Evolutionary conservation across 139 green algal species (phyloP), one percentile per base, ranked within the genome.

Genomic region (Chlamydomonas schloesseri): DNA sequence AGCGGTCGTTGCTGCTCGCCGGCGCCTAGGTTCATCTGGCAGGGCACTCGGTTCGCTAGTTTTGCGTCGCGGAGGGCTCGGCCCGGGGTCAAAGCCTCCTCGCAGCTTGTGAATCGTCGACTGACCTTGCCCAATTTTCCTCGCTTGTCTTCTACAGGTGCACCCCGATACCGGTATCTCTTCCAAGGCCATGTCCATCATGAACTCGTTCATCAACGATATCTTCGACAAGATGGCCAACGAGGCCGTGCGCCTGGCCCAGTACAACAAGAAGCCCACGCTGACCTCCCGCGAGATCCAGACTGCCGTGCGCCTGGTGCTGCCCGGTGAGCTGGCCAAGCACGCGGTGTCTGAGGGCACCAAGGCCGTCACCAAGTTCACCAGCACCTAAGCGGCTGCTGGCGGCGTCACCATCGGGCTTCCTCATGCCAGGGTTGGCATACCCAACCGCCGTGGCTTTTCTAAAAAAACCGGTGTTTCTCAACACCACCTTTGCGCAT

Each of bases 291-390:
- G 88, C 58, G 88, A 91, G 91, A 97, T 98, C 85, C 95, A 98
- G 91, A 97, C 96, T 10, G 92, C 94, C 33, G 95, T 98, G 60
- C 93, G 95, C 84, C 93, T 97, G 26, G 94, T 97, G 72, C 93
- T 97, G 58, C 95, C 95, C 34, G 95, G 95, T 78, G 95, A 98
- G 93, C 92, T 98, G 80, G 95, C 79, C 86, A 98, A 98, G 94
- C 95, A 98, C 91, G 95, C 95, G 81, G 89, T 93, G 73, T 91
- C 86, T 60, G 93, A 95, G 89, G 96, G 96, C 89, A 98, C 96
- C 91, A 98, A 98, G 95, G 96, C 96, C 55, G 96, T 98, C 33
- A 98, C 96, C 87, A 98, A 98, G 93, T 98, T 96, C 93, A 97
- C 94, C 50, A 94, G 90, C 10, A 88, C 93, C 46, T 97, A 93